Percentiles rank a stretch among this genome's conserved stretches.
phyloP scores from a whole-genome alignment of 345 rosid genomes.

The Dimocarpus longan region DNA sequence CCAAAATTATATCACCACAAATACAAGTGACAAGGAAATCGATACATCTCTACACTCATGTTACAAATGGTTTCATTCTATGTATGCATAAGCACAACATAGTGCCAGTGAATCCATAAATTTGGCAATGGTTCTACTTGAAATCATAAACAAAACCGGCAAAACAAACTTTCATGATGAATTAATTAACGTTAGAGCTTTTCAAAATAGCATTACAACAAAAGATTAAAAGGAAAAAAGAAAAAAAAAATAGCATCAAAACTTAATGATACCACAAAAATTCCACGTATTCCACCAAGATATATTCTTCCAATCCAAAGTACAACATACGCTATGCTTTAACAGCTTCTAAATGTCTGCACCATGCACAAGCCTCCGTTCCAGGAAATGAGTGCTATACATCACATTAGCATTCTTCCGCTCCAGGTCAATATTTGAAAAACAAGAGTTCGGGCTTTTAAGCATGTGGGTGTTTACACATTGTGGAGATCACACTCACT shows the following conservation, averaged over 20 bases:
- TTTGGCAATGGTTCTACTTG: too few relatives aligned
- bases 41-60: neutral
- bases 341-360: neutral
- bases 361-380: neutral
- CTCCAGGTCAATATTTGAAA: neutral
- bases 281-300: slow-evolving; percentile 5
- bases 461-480: neutral
- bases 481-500: slow-evolving; percentile 1
- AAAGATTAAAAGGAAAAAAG: neutral
- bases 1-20: too few relatives aligned
- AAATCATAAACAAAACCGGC: too few relatives aligned
- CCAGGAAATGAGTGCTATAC: neutral
- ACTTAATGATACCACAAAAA: slow-evolving; percentile 7
- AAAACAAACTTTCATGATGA: too few relatives aligned
- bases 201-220: too few relatives aligned
- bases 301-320: neutral
- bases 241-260: neutral
- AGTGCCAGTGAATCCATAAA: too few relatives aligned
- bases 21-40: neutral
- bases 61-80: neutral
- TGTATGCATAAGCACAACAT: too few relatives aligned
- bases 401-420: neutral
- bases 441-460: neutral
- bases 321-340: neutral
- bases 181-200: too few relatives aligned